Evolutionary conservation across 1,139 yeast species (phyloP), one percentile per base, ranked within the genome.

Genomic region (Suhomyces bolitotheri): DNA sequence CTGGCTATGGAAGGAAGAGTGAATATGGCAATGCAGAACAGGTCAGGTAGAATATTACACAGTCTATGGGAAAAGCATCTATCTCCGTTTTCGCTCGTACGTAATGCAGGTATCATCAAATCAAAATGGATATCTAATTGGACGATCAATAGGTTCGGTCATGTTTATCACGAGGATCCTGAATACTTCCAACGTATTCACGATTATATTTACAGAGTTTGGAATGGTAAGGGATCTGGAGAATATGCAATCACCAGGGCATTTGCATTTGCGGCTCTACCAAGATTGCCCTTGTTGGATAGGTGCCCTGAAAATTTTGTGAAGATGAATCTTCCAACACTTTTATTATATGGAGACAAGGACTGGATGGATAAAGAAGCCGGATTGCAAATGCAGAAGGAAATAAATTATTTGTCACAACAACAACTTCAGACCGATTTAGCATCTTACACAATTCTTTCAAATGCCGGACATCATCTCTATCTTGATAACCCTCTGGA

Each of bases 401-500:
- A 67, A 39, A 68, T 69, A 30, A 70, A 70, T 41, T 39, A 50
- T 12, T 47, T 66, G 33, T 49, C 71, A 0, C 34, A 40, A 10
- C 41, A 42, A 4, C 34, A 40, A 9, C 36, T 43, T 32, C 24
- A 37, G 19, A 39, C 45, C 30, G 24, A 44, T 38, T 45, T 62
- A 29, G 66, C 72, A 2, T 29, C 44, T 7, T 79, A 73, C 40
- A 59, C 58, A 12, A 40, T 46, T n/a, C 38, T 43, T 16, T 30
- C 50, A 1, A 31, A 39, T 4, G 44, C 47, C n/a, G 49, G 95
- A 1, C 96, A 87, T 54, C 90, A 87, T 57, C 58, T 86, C 38
- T 85, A 84, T 50, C 61, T 87, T 42, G 95, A 87, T 55, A 86
- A 86, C 45, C 80, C 51, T 4, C 17, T 29, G 4, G 33, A 31